These are phyloP conservation scores for Metschnikowia reukaufii DNA, from an alignment of 805 yeast species.

Conservation along the genomic window DNA sequence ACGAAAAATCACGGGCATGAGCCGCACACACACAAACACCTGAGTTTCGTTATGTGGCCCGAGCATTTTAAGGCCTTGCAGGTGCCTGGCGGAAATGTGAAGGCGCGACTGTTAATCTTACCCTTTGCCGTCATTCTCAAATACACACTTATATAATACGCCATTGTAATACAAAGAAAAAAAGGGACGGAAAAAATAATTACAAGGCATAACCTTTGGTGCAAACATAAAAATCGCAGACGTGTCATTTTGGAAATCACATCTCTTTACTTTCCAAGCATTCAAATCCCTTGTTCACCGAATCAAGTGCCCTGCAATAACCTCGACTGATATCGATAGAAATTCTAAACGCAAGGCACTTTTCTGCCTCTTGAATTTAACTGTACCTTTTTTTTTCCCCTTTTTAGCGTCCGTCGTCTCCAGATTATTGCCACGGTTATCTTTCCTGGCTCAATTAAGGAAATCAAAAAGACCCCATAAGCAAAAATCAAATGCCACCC, in stretches of 20 bases:
- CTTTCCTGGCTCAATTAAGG: background rate
- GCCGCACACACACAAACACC: background rate
- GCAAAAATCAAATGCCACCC: background rate
- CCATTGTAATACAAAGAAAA: background rate
- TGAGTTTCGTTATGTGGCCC: background rate
- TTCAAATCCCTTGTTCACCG: too few species aligned
- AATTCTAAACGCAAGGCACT: too few species aligned
- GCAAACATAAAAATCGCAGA: too few species aligned
- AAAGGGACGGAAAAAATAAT: background rate
- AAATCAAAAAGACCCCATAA: background rate
- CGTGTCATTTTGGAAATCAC: too few species aligned
- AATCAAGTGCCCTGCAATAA: too few species aligned
- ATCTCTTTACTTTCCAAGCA: too few species aligned
- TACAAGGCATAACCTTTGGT: too few species aligned
- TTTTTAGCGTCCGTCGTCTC: too few species aligned
- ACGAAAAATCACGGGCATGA: background rate
- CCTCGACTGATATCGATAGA: too few species aligned
- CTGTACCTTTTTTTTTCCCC: too few species aligned
- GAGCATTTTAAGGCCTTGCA: background rate
- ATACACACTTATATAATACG: background rate
- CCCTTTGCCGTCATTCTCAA: background rate
- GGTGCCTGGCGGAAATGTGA: background rate
- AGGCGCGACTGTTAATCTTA: constrained; percentile 1
- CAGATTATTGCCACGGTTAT: background rate
- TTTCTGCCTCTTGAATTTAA: too few species aligned